Evolutionary conservation across 345 rosid genomes (phyloP).

Genomic region (Firmiana major): DNA sequence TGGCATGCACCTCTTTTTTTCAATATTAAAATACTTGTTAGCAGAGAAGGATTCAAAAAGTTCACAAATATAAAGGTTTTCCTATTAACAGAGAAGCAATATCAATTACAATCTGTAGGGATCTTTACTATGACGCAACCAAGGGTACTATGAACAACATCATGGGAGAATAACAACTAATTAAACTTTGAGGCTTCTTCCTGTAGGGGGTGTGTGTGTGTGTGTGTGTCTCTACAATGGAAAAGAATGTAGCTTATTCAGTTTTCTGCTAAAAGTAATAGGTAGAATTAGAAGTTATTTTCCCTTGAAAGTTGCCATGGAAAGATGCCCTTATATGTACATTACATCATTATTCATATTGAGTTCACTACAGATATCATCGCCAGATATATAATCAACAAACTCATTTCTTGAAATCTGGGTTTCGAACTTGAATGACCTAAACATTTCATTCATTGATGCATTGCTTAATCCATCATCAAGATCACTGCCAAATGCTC

Average conservation of each 20-base stretch:
- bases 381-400: slow-evolving; percentile 31
- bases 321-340: slow-evolving; percentile 35
- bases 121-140: background rate
- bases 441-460: slow-evolving; percentile 32
- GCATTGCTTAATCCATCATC: slow-evolving; percentile 25
- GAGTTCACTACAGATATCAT: slow-evolving; percentile 36
- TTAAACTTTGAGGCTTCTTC: background rate
- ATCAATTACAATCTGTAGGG: background rate
- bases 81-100: background rate
- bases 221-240: background rate
- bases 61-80: background rate
- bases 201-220: background rate
- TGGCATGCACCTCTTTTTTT: background rate
- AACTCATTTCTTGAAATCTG: slow-evolving; percentile 45
- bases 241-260: background rate
- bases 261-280: background rate
- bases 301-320: slow-evolving; percentile 11
- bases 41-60: background rate
- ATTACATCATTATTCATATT: slow-evolving; percentile 37
- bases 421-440: slow-evolving; percentile 47
- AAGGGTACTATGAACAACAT: background rate
- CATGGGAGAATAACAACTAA: slow-evolving; percentile 19
- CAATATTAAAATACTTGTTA: background rate
- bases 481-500: slow-evolving; percentile 24
- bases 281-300: slow-evolving; percentile 26